Base-by-base conservation (phyloP, 352 stramenopile genomes). In the Pythium vanterpoolii region DNA sequence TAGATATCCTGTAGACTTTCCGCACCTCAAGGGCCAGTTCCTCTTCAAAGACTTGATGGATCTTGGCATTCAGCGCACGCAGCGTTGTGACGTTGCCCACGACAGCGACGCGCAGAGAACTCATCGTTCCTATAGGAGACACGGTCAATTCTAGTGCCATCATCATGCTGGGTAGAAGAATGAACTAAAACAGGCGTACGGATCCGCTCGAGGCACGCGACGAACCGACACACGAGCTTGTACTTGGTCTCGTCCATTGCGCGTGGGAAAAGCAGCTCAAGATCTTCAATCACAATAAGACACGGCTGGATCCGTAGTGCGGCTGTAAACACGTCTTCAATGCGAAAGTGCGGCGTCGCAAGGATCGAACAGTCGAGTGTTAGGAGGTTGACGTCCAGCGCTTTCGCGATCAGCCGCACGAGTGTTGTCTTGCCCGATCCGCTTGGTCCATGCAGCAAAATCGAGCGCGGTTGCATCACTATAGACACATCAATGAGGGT, bases 21-120 rank as follows among this genome's bases (percentile, higher is more conserved):
- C 74, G 38, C 73, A 93, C 86, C 64, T 88, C 72, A 2, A 95
- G 70, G 7, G 64, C 59, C 3, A 91, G 64, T 73, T 94, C 84
- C 53, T 95, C 84, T 0, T 74, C 74, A 62, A 95, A 94, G 18
- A 90, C 68, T 51, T 88, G 81, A 7, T 81, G 71, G 24, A 95
- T 80, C 62, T 80, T 87, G 10, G 57, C 51, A 51, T 91, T 83
- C 21, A 95, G 55, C 16, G 75, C 61, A 2, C 56, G 57, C 24
- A 91, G 64, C 0, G 73, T 70, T 1, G 85, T 81, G 9, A 87
- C 75, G 14, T 78, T 87, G 24, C 79, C 81, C n/a, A 95, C 76
- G 3, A 93, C 66, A 0, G 64, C 77, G 24, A 93, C 68, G 5
- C 74, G 62, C 47, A 56, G 56, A 23, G 58, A 21, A 60, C 53